These are phyloP conservation scores for Pseudogymnoascus sp. DNA, from an alignment of 2,329 filamentous ascomycete genomes.

Conservation along the genomic window DNA sequence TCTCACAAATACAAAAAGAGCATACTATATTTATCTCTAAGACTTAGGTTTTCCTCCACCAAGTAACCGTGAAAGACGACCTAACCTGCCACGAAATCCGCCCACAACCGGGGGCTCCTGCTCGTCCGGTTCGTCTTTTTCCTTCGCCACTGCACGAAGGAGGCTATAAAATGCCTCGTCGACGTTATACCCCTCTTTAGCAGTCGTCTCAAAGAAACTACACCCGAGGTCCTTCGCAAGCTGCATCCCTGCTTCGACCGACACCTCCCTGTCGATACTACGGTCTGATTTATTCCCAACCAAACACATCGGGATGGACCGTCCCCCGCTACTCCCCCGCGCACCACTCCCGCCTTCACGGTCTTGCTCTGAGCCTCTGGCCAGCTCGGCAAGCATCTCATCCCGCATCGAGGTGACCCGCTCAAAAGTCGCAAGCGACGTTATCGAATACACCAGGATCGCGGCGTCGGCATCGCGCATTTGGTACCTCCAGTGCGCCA, in stretches of 20 bases:
- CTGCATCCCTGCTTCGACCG: background rate
- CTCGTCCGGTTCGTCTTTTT: background rate
- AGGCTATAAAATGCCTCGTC: background rate
- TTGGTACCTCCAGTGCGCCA: background rate
- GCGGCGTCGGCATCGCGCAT: background rate
- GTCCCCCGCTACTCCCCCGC: background rate
- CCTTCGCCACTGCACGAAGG: background rate
- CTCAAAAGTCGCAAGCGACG: background rate
- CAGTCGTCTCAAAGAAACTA: background rate
- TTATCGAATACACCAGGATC: background rate
- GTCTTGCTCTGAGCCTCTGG: background rate
- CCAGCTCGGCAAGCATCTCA: background rate
- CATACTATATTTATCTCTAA: background rate
- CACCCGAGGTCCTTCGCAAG: background rate
- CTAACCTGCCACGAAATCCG: background rate
- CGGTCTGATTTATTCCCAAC: background rate
- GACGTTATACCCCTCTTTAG: background rate
- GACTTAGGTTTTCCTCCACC: background rate
- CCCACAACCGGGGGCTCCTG: background rate
- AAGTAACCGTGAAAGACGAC: background rate
- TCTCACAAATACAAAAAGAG: background rate
- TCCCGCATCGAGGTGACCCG: background rate
- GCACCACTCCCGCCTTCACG: background rate
- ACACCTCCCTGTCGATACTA: background rate
- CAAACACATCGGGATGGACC: background rate